A percentile compares a stretch with the other conserved stretches of the same genome.
Evolutionary conservation across 176 grass and related monocot genomes (phyloP).

Genomic region (Tillandsia leiboldiana): DNA sequence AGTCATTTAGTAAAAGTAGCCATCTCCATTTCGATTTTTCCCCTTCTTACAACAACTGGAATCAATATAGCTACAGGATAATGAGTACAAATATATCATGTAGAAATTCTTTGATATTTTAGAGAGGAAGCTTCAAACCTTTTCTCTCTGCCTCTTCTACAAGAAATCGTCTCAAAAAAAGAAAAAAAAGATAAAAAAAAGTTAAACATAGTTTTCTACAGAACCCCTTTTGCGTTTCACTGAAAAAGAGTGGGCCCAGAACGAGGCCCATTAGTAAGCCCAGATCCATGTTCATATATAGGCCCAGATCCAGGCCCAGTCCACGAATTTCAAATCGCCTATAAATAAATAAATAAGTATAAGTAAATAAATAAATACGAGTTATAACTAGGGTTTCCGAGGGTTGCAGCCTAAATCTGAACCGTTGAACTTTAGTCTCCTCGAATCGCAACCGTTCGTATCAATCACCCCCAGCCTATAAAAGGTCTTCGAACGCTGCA

Average conservation of each 20-base stretch:
- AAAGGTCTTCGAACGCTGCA: too few relatives aligned
- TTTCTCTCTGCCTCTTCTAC: background rate
- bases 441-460: background rate
- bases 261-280: too few relatives aligned
- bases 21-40: conserved; percentile 80
- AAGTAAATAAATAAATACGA: too few relatives aligned
- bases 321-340: conserved; percentile 2
- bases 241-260: too few relatives aligned
- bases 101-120: background rate
- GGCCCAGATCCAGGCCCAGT: background rate
- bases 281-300: too few relatives aligned
- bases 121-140: background rate
- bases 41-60: conserved; percentile 93
- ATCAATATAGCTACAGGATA: conserved; percentile 54
- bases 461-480: background rate
- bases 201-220: too few relatives aligned
- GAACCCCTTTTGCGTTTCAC: too few relatives aligned
- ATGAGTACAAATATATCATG: conserved; percentile 53
- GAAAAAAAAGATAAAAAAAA: conserved; percentile 10
- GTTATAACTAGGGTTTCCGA: background rate
- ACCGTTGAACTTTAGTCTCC: background rate
- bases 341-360: too few relatives aligned
- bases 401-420: background rate
- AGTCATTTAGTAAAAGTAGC: conserved; percentile 43
- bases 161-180: background rate